phyloP scores from a whole-genome alignment of 305 asterid species.

The Solanum hybrid region DNA sequence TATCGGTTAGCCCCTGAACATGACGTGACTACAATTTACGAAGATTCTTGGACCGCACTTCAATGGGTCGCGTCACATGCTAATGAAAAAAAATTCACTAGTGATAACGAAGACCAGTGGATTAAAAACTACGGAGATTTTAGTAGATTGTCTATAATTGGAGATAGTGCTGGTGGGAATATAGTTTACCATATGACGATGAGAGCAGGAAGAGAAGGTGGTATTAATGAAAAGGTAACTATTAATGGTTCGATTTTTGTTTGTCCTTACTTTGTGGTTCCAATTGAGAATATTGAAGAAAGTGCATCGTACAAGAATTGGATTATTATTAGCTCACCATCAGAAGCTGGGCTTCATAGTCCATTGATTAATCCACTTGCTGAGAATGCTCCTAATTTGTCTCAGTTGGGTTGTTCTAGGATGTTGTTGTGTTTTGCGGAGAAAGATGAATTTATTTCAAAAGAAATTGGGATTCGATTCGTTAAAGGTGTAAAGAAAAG shows the following conservation, averaged over 20 bases:
- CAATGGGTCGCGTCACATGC: neutral
- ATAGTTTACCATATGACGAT: slow-evolving; percentile 38
- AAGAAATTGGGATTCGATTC: slow-evolving; percentile 11
- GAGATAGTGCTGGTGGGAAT: slow-evolving; percentile 40
- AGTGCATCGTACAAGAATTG: neutral
- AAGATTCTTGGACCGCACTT: slow-evolving; percentile 14
- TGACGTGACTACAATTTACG: slow-evolving; percentile 18
- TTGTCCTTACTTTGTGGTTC: slow-evolving; percentile 34
- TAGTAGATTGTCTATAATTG: slow-evolving; percentile 7
- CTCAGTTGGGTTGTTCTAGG: slow-evolving; percentile 18
- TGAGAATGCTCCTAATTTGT: slow-evolving; percentile 9
- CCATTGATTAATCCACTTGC: slow-evolving; percentile 15
- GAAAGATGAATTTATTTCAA: slow-evolving; percentile 20
- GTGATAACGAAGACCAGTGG: slow-evolving; percentile 14
- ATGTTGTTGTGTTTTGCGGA: slow-evolving; percentile 17
- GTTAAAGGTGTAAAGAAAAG: slow-evolving; percentile 24
- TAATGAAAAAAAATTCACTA: neutral
- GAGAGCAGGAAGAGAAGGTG: slow-evolving; percentile 27
- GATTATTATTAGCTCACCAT: neutral
- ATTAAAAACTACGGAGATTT: slow-evolving; percentile 20
- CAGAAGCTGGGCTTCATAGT: neutral
- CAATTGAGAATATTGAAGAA: slow-evolving; percentile 12
- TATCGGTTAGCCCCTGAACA: slow-evolving; percentile 32
- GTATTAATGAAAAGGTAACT: slow-evolving; percentile 16
- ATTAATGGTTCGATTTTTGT: slow-evolving; percentile 32